Evolutionary conservation across 495 filamentous ascomycete genomes (phyloP).

Genomic region (Viridothelium virens): DNA sequence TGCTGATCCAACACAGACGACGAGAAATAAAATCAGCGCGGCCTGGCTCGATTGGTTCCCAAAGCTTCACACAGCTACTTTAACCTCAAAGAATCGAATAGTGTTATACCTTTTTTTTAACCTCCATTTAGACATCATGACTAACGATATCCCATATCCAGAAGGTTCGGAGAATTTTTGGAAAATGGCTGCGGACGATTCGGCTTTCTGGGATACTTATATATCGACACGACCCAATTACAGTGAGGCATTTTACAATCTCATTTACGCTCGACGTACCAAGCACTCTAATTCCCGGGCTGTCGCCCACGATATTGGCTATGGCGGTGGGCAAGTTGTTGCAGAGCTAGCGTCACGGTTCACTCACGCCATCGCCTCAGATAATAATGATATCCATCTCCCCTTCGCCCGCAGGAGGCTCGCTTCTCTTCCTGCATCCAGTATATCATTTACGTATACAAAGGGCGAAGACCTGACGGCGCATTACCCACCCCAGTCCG

Average conservation of each 20-base stretch:
- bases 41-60: no score
- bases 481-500: background rate
- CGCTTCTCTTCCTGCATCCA: background rate
- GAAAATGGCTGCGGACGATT: background rate
- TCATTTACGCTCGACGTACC: background rate
- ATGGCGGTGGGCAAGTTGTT: background rate
- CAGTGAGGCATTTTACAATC: background rate
- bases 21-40: no score
- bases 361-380: background rate
- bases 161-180: slow-evolving; percentile 1
- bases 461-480: background rate
- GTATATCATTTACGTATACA: background rate
- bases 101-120: no score
- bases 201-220: background rate
- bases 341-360: background rate
- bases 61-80: no score
- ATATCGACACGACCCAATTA: background rate
- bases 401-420: background rate
- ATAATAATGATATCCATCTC: background rate
- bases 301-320: background rate
- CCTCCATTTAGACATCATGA: no score
- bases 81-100: no score
- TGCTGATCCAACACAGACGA: no score
- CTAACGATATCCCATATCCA: background rate
- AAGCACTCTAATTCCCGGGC: background rate